phyloP scores from a whole-genome alignment of 164 flowering plant species.

The Echeveria elegans region DNA sequence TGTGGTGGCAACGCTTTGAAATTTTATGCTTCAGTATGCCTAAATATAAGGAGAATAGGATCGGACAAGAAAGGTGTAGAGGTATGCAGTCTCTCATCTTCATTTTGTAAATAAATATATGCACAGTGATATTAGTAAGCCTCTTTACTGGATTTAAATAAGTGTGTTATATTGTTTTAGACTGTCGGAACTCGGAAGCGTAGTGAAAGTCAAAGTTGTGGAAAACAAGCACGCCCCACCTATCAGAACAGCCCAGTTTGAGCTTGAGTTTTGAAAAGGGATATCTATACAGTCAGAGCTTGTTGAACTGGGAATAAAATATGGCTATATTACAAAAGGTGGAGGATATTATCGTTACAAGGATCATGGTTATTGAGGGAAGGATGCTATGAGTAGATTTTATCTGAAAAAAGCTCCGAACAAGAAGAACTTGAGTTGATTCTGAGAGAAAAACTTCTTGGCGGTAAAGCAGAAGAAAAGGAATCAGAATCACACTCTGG shows the following conservation, averaged over 20 bases:
- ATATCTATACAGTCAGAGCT: constrained; percentile 61
- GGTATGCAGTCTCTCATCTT: constrained; percentile 28
- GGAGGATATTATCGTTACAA: constrained; percentile 32
- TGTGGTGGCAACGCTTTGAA: constrained; percentile 98
- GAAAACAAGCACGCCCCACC: constrained; percentile 97
- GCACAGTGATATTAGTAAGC: neutral
- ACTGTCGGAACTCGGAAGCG: constrained; percentile 61
- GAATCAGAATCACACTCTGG: constrained; percentile 21
- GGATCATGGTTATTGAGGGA: constrained; percentile 46
- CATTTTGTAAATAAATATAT: neutral
- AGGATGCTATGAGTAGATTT: constrained; percentile 48
- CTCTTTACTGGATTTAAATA: neutral
- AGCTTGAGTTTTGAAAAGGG: constrained; percentile 92
- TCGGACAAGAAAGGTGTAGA: constrained; percentile 82
- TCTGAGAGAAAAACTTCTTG: constrained; percentile 53
- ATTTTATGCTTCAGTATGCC: constrained; percentile 92
- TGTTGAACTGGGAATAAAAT: constrained; percentile 56
- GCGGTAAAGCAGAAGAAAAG: constrained; percentile 16
- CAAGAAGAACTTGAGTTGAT: constrained; percentile 45
- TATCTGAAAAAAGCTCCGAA: constrained; percentile 29
- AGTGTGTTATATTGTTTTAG: constrained; percentile 5
- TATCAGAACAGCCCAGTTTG: constrained; percentile 67
- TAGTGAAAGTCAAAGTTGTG: constrained; percentile 75
- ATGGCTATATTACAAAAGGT: constrained; percentile 43
- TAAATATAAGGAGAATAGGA: constrained; percentile 69